phyloP scores from a whole-genome alignment of 73 alveolate species.

The Paramecium primaurelia region DNA sequence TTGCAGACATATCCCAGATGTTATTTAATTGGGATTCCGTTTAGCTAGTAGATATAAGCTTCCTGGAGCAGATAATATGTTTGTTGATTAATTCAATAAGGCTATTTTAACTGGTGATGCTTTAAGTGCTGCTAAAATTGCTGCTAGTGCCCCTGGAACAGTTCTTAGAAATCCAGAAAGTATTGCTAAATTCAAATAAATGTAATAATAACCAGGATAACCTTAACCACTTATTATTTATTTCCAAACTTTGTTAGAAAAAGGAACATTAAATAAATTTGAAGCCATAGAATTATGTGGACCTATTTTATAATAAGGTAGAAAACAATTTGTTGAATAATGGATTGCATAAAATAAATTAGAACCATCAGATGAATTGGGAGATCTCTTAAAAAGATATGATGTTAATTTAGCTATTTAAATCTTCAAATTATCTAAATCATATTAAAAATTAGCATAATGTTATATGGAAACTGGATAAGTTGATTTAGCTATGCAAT shows the following conservation, averaged over 20 bases:
- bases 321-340: constrained; percentile 83
- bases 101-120: constrained; percentile 90
- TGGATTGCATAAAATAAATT: constrained; percentile 92
- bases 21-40: constrained; percentile 88
- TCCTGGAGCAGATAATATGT: constrained; percentile 96
- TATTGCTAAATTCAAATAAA: constrained; percentile 85
- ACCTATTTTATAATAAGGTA: constrained; percentile 90
- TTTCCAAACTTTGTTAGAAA: constrained; percentile 93
- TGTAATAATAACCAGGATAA: constrained; percentile 79
- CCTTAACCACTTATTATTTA: constrained; percentile 94
- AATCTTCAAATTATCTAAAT: constrained; percentile 81
- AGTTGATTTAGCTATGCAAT: constrained; percentile 87
- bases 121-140: constrained; percentile 96
- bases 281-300: constrained; percentile 93
- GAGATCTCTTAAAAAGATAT: constrained; percentile 88
- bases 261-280: constrained; percentile 88
- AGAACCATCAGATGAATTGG: constrained; percentile 90
- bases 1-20: constrained; percentile 88
- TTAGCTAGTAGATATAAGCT: constrained; percentile 92
- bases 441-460: constrained; percentile 87
- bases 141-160: constrained; percentile 97
- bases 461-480: constrained; percentile 92
- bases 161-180: constrained; percentile 92
- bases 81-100: constrained; percentile 89
- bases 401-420: constrained; percentile 92